These are phyloP conservation scores for Calendula officinalis DNA, from an alignment of 129 eudicot species.

Conservation along the genomic window DNA sequence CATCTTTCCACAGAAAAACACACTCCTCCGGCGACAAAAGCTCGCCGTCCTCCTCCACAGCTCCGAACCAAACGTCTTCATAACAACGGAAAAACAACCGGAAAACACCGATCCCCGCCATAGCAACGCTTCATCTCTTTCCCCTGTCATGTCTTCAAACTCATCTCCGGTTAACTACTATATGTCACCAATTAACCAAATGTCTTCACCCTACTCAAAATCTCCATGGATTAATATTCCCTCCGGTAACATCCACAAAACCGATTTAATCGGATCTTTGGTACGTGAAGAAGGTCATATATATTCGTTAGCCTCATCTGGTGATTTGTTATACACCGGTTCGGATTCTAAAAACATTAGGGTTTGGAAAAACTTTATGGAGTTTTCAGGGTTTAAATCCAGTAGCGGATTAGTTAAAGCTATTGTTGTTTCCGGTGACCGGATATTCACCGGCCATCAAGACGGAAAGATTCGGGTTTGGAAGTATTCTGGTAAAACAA, in stretches of 20 bases:
- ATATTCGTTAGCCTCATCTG: constrained; percentile 72
- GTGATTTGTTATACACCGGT: constrained; percentile 67
- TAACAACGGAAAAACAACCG: constrained; percentile 6
- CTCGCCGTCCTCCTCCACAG: constrained; percentile 47
- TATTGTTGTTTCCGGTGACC: constrained; percentile 51
- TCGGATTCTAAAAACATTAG: constrained; percentile 77
- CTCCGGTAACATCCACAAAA: constrained; percentile 17
- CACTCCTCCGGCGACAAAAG: constrained; percentile 40
- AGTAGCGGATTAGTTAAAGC: constrained; percentile 90
- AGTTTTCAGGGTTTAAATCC: constrained; percentile 78
- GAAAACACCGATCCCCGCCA: constrained; percentile 9
- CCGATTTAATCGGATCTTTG: constrained; percentile 66
- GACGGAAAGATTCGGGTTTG: constrained; percentile 91
- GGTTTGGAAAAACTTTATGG: constrained; percentile 74
- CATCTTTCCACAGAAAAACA: constrained; percentile 17
- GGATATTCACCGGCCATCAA: constrained; percentile 80
- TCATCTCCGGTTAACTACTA: constrained; percentile 32
- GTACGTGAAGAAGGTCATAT: constrained; percentile 87
- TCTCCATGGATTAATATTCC: constrained; percentile 68
- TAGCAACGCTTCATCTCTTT: constrained; percentile 40
- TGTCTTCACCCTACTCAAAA: constrained; percentile 49
- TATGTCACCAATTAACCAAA: constrained; percentile 50
- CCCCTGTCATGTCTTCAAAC: constrained; percentile 32
- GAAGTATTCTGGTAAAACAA: constrained; percentile 40
- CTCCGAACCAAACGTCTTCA: constrained; percentile 21